Evolutionary conservation across 2,329 filamentous ascomycete species (phyloP).

Genomic region (Talaromyces sp.): DNA sequence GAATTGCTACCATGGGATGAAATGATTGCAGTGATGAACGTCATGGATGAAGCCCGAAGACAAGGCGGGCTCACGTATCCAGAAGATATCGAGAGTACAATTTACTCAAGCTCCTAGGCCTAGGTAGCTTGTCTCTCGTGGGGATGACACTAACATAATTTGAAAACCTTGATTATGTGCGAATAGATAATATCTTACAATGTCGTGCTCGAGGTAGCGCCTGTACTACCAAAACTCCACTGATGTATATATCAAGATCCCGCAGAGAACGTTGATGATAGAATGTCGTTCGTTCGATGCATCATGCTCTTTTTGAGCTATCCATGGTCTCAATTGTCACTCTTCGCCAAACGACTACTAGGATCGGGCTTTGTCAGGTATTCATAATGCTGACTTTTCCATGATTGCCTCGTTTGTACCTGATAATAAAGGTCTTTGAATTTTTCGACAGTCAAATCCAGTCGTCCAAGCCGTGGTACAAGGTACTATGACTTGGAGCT

Average conservation of each 20-base stretch:
- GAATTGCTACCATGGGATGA: conserved; percentile 69
- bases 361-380: neutral
- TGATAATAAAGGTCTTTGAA: neutral
- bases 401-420: neutral
- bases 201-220: neutral
- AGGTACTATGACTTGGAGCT: neutral
- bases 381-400: neutral
- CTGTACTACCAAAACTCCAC: neutral
- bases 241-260: neutral
- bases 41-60: conserved; percentile 67
- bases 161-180: neutral
- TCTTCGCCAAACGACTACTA: neutral
- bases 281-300: neutral
- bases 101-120: neutral
- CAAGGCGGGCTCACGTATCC: conserved; percentile 64
- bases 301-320: neutral
- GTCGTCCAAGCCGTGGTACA: neutral
- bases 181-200: neutral
- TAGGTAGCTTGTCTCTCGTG: neutral
- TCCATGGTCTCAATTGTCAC: neutral
- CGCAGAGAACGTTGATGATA: neutral
- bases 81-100: conserved; percentile 60
- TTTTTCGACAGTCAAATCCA: neutral
- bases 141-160: neutral
- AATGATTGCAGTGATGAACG: conserved; percentile 80